phyloP scores from a whole-genome alignment of 2,329 filamentous ascomycete genomes.

The Ophiostoma montium region DNA sequence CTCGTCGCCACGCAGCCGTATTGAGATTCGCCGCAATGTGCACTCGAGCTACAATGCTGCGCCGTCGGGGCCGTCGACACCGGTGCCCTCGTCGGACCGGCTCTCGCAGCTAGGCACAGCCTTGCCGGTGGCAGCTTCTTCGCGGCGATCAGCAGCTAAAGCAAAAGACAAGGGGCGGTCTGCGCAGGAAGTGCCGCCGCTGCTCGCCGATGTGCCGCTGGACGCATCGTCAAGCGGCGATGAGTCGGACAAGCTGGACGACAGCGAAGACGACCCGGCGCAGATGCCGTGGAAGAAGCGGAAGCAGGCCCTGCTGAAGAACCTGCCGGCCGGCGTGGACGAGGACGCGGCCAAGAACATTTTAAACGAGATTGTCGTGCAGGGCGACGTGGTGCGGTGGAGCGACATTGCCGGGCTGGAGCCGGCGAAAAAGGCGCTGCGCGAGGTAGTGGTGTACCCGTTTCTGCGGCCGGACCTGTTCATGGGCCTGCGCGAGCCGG shows the following conservation, averaged over 20 bases:
- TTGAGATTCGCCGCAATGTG: constrained; percentile 10
- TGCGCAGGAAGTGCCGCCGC: constrained; percentile 7
- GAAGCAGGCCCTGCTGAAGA: constrained; percentile 54
- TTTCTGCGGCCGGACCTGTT: constrained; percentile 92
- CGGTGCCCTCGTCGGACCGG: background rate
- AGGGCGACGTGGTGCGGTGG: constrained; percentile 93
- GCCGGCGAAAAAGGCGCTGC: constrained; percentile 77
- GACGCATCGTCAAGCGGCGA: constrained; percentile 11
- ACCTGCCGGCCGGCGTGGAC: constrained; percentile 71
- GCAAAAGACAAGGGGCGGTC: constrained; percentile 3
- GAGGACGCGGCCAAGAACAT: constrained; percentile 76
- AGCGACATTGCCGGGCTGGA: constrained; percentile 83
- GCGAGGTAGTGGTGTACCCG: constrained; percentile 93
- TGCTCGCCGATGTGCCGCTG: constrained; percentile 11
- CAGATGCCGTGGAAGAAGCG: constrained; percentile 40
- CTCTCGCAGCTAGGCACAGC: background rate
- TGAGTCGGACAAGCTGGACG: constrained; percentile 9
- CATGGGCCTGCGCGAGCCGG: constrained; percentile 86
- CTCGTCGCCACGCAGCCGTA: background rate
- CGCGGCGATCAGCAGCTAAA: background rate
- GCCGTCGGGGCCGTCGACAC: background rate
- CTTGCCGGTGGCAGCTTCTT: background rate
- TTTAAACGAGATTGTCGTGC: constrained; percentile 86
- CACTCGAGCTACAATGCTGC: constrained; percentile 8
- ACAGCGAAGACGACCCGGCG: background rate